These are phyloP conservation scores for Lactarius indigo DNA, from an alignment of 768 basidiomycete species.

Conservation along the genomic window DNA sequence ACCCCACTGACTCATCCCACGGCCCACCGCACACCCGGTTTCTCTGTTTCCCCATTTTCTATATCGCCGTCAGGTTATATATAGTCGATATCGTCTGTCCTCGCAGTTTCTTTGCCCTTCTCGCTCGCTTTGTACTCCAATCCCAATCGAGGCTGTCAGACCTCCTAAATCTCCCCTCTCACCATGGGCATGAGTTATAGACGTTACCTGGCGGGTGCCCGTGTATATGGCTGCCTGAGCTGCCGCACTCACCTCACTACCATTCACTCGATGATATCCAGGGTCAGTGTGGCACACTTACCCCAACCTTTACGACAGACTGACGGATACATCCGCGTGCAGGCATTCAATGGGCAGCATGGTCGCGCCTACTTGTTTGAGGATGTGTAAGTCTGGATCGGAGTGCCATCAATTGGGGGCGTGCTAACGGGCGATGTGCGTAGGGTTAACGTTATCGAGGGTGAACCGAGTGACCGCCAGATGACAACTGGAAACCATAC, in stretches of 20 bases:
- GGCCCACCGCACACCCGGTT: not conserved
- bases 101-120: conserved; percentile 13
- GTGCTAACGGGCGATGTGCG: conserved; percentile 15
- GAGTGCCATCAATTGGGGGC: conserved; percentile 17
- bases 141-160: conserved; percentile 10
- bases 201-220: conserved; percentile 77
- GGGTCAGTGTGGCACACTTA: conserved; percentile 47
- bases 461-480: conserved; percentile 83
- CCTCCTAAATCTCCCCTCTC: conserved; percentile 15
- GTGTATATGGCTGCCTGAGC: conserved; percentile 82
- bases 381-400: conserved; percentile 64
- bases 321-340: conserved; percentile 26
- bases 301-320: conserved; percentile 10
- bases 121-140: conserved; percentile 3
- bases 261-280: conserved; percentile 85
- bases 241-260: conserved; percentile 92
- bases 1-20: conserved; percentile 5
- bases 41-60: not conserved
- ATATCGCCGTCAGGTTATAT: conserved; percentile 19
- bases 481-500: conserved; percentile 98
- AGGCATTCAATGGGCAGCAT: conserved; percentile 98
- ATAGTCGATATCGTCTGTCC: conserved; percentile 5
- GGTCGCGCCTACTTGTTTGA: conserved; percentile 95
- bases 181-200: conserved; percentile 89
- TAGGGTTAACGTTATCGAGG: conserved; percentile 90